Base-by-base conservation (phyloP, 257 asterid species). In the Rhazya stricta region DNA sequence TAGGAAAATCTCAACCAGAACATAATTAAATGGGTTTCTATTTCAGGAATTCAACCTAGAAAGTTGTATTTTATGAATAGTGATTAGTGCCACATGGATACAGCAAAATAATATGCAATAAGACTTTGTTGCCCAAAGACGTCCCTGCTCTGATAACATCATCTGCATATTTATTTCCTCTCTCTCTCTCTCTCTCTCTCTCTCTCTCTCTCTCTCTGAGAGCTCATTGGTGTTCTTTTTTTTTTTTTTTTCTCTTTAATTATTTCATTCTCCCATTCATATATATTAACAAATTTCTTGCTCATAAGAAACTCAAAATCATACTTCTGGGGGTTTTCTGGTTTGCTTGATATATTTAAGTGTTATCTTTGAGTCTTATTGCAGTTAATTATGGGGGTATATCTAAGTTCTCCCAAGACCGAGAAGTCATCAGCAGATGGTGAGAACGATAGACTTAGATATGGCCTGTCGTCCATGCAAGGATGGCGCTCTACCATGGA, bases 401-500 rank as follows among this genome's bases (percentile, higher is more conserved):
- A 91, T 87, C 83, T 94, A 34, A 91, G 97, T 88, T 85, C 91
- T 86, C 98, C 98, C 73, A 89, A 79, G 80, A 91, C 92, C 43
- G 97, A 88, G 67, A 94, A 94, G 87, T 57, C 73, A 53, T 90
- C 96, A 2, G 90, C 87, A 79, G 96, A 91, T 79, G 96, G 97
- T 73, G 98, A 90, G 85, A 91, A 88, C 71, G 86, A 81, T 67
- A 86, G 78, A 83, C 91, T 94, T 76, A 90, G 87, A 68, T 94
- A 85, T 81, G 98, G 97, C 53, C 67, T 90, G 80, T 86, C 98
- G 73, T 90, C 96, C 67, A 94, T 94, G 97, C 98, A 94, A 85
- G 98, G 97, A 32, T 94, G 97, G 98, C 91, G 98, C 74, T 79
- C 96, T 74, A 77, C 91, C 67, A 94, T 94, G 97, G 98, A 94